Percentiles rank a stretch among this genome's conserved stretches.
Conservation (phyloP, 345 rosid genomes). For the Acer yangbiense region DNA sequence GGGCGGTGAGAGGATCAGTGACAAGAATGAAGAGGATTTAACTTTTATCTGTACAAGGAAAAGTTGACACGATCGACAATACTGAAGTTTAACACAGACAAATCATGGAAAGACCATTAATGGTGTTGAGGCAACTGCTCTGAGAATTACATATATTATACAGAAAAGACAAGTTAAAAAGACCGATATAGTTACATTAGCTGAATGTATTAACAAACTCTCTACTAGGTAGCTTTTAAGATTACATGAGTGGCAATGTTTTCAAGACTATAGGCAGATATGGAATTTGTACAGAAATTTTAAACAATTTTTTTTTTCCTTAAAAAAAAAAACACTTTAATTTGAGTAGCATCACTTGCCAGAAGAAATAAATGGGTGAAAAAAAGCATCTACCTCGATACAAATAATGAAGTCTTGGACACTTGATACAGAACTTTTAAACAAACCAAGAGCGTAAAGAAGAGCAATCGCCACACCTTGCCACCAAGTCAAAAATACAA, state of each 20-base stretch:
- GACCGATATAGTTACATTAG: neutral
- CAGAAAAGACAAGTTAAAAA: neutral
- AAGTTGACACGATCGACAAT: neutral
- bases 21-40: neutral
- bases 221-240: neutral
- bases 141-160: neutral
- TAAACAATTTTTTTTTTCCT: neutral
- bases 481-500: constrained; percentile 99
- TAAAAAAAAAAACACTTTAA: neutral
- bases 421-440: constrained; percentile 79
- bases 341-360: constrained; percentile 10
- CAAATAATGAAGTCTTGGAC: constrained; percentile 98
- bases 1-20: neutral
- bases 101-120: too few species aligned
- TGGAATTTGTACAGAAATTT: neutral
- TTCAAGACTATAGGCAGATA: neutral
- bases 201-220: neutral
- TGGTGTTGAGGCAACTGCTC: too few species aligned
- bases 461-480: constrained; percentile 98
- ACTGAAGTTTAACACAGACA: neutral
- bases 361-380: constrained; percentile 22
- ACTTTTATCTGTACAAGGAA: neutral
- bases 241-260: neutral
- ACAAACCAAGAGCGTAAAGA: constrained; percentile 76
- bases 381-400: constrained; percentile 76